Conservation (phyloP, 257 asterid genomes). For the Solanum infundibuliforme region DNA sequence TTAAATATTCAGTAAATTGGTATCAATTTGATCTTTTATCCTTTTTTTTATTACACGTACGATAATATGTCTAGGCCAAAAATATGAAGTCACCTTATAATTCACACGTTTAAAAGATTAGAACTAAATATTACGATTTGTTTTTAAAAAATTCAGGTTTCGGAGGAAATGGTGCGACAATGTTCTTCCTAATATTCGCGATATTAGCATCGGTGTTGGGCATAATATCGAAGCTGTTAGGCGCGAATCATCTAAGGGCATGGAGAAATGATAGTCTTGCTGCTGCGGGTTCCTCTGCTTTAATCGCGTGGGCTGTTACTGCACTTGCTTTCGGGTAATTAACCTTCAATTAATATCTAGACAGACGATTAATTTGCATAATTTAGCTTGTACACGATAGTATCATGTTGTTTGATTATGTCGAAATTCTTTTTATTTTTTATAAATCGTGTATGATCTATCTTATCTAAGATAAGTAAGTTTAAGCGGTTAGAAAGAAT, state of each 20-base stretch:
- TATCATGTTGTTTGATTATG: background rate
- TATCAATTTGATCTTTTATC: background rate
- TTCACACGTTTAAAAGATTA: no score
- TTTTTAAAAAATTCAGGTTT: conserved; percentile 24
- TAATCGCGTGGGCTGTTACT: conserved; percentile 78
- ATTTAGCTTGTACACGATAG: background rate
- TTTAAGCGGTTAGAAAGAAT: no score
- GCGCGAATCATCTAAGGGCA: conserved; percentile 58
- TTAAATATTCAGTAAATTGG: no score
- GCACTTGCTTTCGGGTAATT: conserved; percentile 49
- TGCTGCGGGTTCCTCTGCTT: conserved; percentile 60
- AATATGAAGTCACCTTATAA: no score
- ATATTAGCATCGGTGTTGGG: conserved; percentile 67
- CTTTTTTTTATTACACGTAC: no score
- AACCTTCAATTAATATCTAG: background rate
- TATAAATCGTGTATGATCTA: no score
- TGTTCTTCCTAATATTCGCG: conserved; percentile 42
- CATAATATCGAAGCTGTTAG: conserved; percentile 56
- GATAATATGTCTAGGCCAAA: no score
- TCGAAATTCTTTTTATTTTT: no score
- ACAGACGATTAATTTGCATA: no score
- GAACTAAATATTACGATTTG: no score
- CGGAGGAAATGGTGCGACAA: conserved; percentile 86
- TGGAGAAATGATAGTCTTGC: conserved; percentile 89
- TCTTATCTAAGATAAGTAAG: no score